Conservation (phyloP, 768 basidiomycete genomes). For the Lentinula edodes region DNA sequence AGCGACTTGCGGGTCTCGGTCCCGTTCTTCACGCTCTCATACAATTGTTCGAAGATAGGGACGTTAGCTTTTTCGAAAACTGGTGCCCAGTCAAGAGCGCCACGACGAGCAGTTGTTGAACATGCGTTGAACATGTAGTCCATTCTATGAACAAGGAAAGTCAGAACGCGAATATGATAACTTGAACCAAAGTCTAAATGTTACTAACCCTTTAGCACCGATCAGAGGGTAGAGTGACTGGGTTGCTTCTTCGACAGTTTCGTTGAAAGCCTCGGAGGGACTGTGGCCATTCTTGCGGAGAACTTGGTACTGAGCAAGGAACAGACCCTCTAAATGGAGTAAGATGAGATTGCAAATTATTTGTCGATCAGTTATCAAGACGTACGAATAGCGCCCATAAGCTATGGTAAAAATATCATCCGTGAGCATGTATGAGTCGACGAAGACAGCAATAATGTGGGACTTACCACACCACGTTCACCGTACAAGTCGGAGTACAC, state of each 20-base stretch:
- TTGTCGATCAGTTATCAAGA: constrained; percentile 9
- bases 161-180: not conserved
- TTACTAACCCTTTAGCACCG: constrained; percentile 80
- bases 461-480: constrained; percentile 96
- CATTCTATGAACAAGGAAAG: constrained; percentile 50
- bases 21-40: constrained; percentile 53
- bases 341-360: not conserved
- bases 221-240: constrained; percentile 97
- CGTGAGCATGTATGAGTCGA: not conserved
- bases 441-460: not conserved
- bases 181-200: not conserved
- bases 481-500: constrained; percentile 99
- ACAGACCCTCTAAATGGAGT: constrained; percentile 74
- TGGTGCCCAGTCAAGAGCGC: constrained; percentile 98
- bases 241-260: constrained; percentile 99
- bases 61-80: constrained; percentile 92
- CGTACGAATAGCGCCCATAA: constrained; percentile 69
- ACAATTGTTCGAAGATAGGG: constrained; percentile 87
- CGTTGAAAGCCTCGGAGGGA: constrained; percentile 99
- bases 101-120: constrained; percentile 98
- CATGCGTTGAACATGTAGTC: constrained; percentile 99
- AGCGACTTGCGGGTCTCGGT: constrained; percentile 96
- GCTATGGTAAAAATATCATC: not conserved
- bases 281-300: constrained; percentile 94
- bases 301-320: constrained; percentile 98